These are phyloP conservation scores for Candida alai DNA, from an alignment of 805 yeast genomes.

Conservation along the genomic window DNA sequence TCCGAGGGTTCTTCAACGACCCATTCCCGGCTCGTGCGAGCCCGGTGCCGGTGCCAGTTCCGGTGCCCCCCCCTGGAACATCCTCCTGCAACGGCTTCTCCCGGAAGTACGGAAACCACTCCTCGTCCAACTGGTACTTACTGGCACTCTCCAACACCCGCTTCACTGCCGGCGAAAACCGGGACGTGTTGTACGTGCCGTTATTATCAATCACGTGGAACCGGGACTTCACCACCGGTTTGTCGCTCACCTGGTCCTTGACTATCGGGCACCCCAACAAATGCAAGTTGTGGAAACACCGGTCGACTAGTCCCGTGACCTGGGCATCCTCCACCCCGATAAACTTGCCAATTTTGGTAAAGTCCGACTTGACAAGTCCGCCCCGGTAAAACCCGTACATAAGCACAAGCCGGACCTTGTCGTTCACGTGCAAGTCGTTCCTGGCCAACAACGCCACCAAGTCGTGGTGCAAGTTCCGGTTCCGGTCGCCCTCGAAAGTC, in stretches of 20 bases:
- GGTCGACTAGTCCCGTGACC: constrained; percentile 56
- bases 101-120: constrained; percentile 66
- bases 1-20: constrained; percentile 66
- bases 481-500: constrained; percentile 62
- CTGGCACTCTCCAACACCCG: constrained; percentile 51
- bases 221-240: constrained; percentile 46
- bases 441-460: constrained; percentile 53
- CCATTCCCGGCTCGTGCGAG: constrained; percentile 3
- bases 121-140: constrained; percentile 50
- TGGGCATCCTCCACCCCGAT: constrained; percentile 43
- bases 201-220: constrained; percentile 54
- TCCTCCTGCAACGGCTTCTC: constrained; percentile 64
- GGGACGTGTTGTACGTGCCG: constrained; percentile 58
- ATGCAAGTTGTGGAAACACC: constrained; percentile 37
- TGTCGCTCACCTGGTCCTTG: constrained; percentile 36
- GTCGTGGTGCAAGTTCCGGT: constrained; percentile 56
- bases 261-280: constrained; percentile 56
- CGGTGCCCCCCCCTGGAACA: constrained; percentile 16
- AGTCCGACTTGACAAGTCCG: constrained; percentile 73
- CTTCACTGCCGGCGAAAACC: constrained; percentile 70
- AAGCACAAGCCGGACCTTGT: constrained; percentile 70
- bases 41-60: background rate
- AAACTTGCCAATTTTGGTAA: constrained; percentile 61
- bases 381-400: constrained; percentile 78
- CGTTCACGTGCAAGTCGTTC: constrained; percentile 49